Evolutionary conservation across 2,329 filamentous ascomycete genomes (phyloP).

Genomic region (Stagonosporopsis tanaceti): DNA sequence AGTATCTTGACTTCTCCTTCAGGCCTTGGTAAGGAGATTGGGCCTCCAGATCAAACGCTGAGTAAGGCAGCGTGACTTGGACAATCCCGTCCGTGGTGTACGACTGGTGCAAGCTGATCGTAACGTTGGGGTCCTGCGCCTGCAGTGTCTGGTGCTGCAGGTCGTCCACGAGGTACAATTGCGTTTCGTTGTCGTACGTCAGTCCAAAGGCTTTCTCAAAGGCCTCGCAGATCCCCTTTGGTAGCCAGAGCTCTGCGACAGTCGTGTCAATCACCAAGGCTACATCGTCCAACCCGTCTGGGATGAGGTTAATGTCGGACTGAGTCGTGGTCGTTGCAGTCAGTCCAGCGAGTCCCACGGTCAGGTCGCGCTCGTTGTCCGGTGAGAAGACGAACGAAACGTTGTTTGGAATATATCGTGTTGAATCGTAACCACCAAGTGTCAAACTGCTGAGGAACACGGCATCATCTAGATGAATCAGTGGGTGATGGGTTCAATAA

Average conservation of each 20-base stretch:
- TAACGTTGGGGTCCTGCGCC: conserved; percentile 53
- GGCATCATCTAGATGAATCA: conserved; percentile 37
- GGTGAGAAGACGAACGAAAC: conserved; percentile 65
- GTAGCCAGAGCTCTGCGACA: conserved; percentile 59
- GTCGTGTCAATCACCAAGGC: conserved; percentile 59
- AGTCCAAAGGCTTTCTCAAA: conserved; percentile 72
- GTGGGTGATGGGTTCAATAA: background rate
- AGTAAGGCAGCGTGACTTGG: conserved; percentile 58
- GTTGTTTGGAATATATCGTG: conserved; percentile 68
- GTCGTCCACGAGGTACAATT: conserved; percentile 70
- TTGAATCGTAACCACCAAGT: conserved; percentile 73
- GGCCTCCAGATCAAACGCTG: conserved; percentile 58
- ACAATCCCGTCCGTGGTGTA: conserved; percentile 47
- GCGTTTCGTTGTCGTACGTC: conserved; percentile 68
- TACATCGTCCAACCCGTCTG: conserved; percentile 44
- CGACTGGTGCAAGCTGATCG: conserved; percentile 53
- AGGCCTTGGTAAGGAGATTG: conserved; percentile 62
- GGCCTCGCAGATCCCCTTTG: conserved; percentile 63
- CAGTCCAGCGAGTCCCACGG: conserved; percentile 63
- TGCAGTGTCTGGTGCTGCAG: conserved; percentile 62
- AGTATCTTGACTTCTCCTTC: conserved; percentile 69
- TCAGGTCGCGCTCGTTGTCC: conserved; percentile 65
- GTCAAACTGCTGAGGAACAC: conserved; percentile 61
- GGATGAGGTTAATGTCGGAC: conserved; percentile 45
- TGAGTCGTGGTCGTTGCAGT: conserved; percentile 37